phyloP scores from a whole-genome alignment of 116 monocot species.

The Trichopus zeylanicus region DNA sequence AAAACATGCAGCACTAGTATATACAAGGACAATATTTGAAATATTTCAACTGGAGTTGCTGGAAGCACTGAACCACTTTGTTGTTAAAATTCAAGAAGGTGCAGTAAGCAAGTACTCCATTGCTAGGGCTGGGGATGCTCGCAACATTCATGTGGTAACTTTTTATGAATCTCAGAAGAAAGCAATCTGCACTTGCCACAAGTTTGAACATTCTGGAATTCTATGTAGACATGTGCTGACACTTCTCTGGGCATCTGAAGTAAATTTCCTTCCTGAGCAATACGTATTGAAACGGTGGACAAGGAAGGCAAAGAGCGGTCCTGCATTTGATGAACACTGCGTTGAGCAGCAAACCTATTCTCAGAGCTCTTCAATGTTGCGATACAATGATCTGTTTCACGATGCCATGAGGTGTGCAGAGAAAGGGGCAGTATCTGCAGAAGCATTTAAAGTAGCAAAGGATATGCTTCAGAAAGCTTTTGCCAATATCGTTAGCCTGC shows the following conservation, averaged over 20 bases:
- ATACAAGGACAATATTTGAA: conserved; percentile 29
- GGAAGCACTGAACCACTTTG: conserved; percentile 18
- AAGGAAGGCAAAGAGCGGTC: conserved; percentile 31
- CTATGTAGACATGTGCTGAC: conserved; percentile 23
- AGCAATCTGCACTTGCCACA: conserved; percentile 30
- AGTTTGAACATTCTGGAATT: conserved; percentile 27
- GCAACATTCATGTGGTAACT: conserved; percentile 15
- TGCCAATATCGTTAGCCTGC: conserved; percentile 1
- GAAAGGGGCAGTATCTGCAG: conserved; percentile 5
- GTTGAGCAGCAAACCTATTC: neutral
- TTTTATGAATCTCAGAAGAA: conserved; percentile 19
- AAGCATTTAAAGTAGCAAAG: conserved; percentile 6
- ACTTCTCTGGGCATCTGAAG: conserved; percentile 17
- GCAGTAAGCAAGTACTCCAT: conserved; percentile 18
- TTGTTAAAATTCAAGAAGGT: conserved; percentile 18
- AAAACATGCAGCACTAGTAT: conserved; percentile 33
- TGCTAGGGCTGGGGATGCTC: neutral
- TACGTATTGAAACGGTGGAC: conserved; percentile 33
- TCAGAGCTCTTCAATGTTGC: neutral
- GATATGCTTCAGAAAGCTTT: conserved; percentile 10
- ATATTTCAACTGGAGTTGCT: conserved; percentile 36
- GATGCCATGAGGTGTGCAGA: conserved; percentile 8
- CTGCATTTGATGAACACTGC: conserved; percentile 21
- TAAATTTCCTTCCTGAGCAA: conserved; percentile 22
- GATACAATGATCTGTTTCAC: conserved; percentile 9